A percentile compares a stretch with the other conserved stretches of the same genome.
phyloP scores from a whole-genome alignment of 2,329 filamentous ascomycete genomes.

The Podosphaera aphanis region DNA sequence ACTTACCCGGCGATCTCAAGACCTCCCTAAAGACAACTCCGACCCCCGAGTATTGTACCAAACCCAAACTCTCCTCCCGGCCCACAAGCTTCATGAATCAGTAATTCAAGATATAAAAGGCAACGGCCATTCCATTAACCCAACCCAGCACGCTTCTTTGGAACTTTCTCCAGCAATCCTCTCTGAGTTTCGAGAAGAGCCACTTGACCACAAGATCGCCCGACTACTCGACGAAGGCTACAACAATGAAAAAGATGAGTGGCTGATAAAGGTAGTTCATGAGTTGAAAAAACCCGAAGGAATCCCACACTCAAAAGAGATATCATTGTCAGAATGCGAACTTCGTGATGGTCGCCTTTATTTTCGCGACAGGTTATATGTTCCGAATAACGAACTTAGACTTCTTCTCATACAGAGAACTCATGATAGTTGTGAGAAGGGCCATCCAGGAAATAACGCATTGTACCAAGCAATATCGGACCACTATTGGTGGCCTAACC shows the following conservation, averaged over 20 bases:
- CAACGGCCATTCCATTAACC: no score
- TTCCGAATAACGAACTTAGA: background rate
- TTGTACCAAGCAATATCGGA: background rate
- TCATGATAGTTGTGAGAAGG: background rate
- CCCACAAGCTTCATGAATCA: no score
- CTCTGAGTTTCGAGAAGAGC: no score
- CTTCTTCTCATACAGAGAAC: background rate
- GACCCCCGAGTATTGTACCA: no score
- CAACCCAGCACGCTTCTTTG: no score
- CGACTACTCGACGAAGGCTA: background rate
- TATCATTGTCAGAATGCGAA: background rate
- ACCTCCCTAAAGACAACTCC: no score
- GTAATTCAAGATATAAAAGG: no score
- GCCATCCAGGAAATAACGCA: background rate
- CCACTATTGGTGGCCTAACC: background rate
- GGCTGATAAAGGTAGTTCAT: background rate
- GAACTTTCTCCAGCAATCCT: no score
- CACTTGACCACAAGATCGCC: background rate
- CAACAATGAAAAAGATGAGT: background rate
- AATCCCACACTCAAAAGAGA: background rate
- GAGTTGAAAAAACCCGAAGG: background rate
- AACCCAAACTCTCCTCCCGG: no score
- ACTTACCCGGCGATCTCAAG: no score
- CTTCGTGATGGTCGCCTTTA: background rate
- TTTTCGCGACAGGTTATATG: background rate